Base-by-base conservation (phyloP, 768 basidiomycete species). In the Boletus rubroflammeus region DNA sequence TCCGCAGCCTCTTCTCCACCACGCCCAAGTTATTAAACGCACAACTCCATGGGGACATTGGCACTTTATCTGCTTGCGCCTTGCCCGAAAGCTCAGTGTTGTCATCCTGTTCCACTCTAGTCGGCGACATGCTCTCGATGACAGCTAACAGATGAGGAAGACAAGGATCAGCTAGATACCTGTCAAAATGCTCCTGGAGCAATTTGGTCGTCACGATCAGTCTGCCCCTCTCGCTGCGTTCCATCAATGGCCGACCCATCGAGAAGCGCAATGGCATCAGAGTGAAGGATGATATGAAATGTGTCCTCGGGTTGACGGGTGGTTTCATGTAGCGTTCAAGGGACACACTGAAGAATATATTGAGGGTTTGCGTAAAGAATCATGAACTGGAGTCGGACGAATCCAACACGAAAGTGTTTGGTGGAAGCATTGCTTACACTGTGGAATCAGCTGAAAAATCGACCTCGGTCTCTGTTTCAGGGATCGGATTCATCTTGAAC, bases 321-420 rank as follows among this genome's bases (percentile, higher is more conserved):
- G 54, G 56, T 28, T 56, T 62, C 40, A 64, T 32, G 42, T 54
- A 59, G 1, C 64, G 60, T 25, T 64, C 63, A 19, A 64, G 57
- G 21, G 57, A 48, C 21, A 50, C 53, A 6, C 63, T 62, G 10
- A 21, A 32, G 23, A 17, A 25, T 26, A 2, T 23, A 15, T 23
- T 7, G 8, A 32, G 3, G 14, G 17, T 34, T 19, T 21, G 8
- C 13, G 19, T 9, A n/a, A 42, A 11, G 21, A 6, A 13, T 23
- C 3, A 21, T n/a, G 28, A 29, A 23, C 2, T 23, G 2, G 13
- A 14, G 14, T 53, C 28, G 23, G 34, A 26, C 1, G 26, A 31
- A n/a, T 10, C 15, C 6, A 19, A 23, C 3, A n/a, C 6, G 26
- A 17, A 35, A 13, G 28, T 23, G 21, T 26, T 19, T 31, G 5